Base-by-base conservation (phyloP, 2,329 filamentous ascomycete genomes). In the Fusarium luffae region DNA sequence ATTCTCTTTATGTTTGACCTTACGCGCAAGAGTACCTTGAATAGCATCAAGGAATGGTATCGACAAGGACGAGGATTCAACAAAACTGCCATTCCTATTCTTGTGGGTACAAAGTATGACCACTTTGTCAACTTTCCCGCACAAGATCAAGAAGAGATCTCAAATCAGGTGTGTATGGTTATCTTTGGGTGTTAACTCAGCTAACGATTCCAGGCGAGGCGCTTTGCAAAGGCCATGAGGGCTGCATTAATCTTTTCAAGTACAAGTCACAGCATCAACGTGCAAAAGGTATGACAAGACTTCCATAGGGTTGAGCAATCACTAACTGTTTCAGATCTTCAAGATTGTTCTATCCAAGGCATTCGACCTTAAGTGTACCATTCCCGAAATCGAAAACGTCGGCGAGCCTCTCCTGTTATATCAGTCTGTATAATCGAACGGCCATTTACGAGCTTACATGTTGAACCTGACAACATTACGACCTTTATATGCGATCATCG, bases 1-100 rank as follows among this genome's bases (percentile, higher is more conserved):
- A 98, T 99, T 72, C 87, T 99, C 43, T 99, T 99, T 88, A 99
- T 99, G 96, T 99, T 99, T 80, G 96, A 99, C 80, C 85, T 99
- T 72, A 99, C 96, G 30, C 89, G 96, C 74, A 99, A 99, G 86
- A 98, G 94, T 82, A 99, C 96, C 0, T 85, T 99, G 73, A 99
- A 99, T 83, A 97, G 93, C 76, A 98, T 99, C 85, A 99, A 99
- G 85, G 96, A 99, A 80, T 99, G 96, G 96, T 99, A 99, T 79
- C 89, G 96, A 58, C 96, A 99, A 82, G 96, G 96, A 49, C 89
- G 96, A 70, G 96, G 96, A 25, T 99, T 99, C 86, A 99, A 99
- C 86, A 99, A 99, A 86, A 99, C 96, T 16, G 96, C 96, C n/a
- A 99, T 99, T 73, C 96, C 96, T 0, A 97, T 99, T 77, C 82